Evolutionary conservation across 2,329 filamentous ascomycete genomes (phyloP), one percentile per base, ranked within the genome.

Genomic region (Alternaria sp.): DNA sequence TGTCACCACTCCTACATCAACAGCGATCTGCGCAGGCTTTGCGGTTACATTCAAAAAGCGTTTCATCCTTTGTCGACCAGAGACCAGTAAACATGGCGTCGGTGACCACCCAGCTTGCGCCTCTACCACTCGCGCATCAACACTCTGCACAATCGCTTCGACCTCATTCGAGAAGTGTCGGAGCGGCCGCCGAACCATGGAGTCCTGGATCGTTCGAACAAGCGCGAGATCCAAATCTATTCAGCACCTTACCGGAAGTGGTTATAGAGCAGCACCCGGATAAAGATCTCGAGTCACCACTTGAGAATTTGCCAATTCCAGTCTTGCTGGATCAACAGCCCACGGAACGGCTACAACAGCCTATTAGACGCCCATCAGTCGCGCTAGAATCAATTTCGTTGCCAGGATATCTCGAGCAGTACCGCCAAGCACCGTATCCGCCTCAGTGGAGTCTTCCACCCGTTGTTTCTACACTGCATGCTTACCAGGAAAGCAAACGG

Each of bases 371-470:
- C 23, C 53, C 58, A 21, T 57, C 61, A 23, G 43, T 64, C 17
- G 9, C 44, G 43, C 56, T 52, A 21, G 66, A 71, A 21, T 61
- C 70, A 21, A 32, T 26, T 1, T 65, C 67, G 6, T 17, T 76
- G 50, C 62, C 73, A 10, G 26, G 57, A 12, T 75, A 77, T 61
- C 65, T 79, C 1, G 76, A 79, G 52, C 44, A 65, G 26, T 62
- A 78, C 52, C 69, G 69, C 5, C 71, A 76, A 54, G 69, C 75
- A 3, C 75, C 76, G 4, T 73, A 76, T 54, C 77, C 77, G 9
- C 70, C 72, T 36, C 75, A 77, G 53, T 79, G 77, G 77, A 59
- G 46, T 11, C 69, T 73, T 7, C 57, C 66, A 15, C 71, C 76
- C 1, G 46, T 69, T 3, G 30, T 70, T 6, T 63, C 67, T 17